phyloP scores from a whole-genome alignment of 1,139 yeast species.

The Cylindricascospora bacillispora region DNA sequence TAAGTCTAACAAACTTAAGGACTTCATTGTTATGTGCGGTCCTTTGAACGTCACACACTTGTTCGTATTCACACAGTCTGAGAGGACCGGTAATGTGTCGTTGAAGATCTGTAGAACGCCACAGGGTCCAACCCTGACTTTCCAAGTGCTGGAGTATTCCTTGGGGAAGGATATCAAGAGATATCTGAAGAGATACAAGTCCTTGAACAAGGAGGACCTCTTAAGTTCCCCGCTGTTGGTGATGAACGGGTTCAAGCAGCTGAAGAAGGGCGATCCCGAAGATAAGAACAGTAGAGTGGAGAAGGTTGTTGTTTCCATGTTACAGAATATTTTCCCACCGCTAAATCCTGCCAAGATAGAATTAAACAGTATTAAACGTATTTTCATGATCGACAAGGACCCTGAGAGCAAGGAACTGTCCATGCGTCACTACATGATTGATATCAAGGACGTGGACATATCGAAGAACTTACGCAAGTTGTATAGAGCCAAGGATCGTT shows the following conservation, averaged over 20 bases:
- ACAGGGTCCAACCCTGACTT: slow-evolving; percentile 86
- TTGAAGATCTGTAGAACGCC: slow-evolving; percentile 81
- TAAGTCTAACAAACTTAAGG: slow-evolving; percentile 74
- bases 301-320: slow-evolving; percentile 73
- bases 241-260: slow-evolving; percentile 56
- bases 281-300: slow-evolving; percentile 35
- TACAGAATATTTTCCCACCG: slow-evolving; percentile 94
- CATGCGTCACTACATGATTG: slow-evolving; percentile 81
- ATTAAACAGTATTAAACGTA: slow-evolving; percentile 67
- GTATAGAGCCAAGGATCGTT: slow-evolving; percentile 48
- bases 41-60: slow-evolving; percentile 88
- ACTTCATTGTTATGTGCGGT: slow-evolving; percentile 93
- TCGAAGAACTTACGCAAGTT: slow-evolving; percentile 69
- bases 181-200: slow-evolving; percentile 57
- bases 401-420: slow-evolving; percentile 61
- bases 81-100: slow-evolving; percentile 65
- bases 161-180: slow-evolving; percentile 70
- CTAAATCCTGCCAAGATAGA: slow-evolving; percentile 69
- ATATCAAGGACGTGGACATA: slow-evolving; percentile 77
- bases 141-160: slow-evolving; percentile 64
- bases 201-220: slow-evolving; percentile 55
- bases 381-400: slow-evolving; percentile 68
- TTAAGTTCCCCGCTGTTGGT: slow-evolving; percentile 80
- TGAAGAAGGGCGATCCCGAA: slow-evolving; percentile 14
- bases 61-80: slow-evolving; percentile 74